Evolutionary conservation across 306 rosid genomes (phyloP), one percentile per base, ranked within the genome.

Genomic region (Quercus cerris): DNA sequence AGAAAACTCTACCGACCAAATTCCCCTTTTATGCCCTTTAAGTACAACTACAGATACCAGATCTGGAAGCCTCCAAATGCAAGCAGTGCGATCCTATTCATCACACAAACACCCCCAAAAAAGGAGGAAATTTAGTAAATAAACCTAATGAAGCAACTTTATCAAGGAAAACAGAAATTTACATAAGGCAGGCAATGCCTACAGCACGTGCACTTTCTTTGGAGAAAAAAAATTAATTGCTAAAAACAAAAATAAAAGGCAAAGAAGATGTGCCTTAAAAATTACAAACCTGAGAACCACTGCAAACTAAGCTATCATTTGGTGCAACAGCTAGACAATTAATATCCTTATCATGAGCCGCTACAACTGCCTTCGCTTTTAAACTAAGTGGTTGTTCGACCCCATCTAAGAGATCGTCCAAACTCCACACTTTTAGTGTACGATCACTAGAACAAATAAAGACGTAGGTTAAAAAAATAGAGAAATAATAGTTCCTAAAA

Each of bases 1-100:
- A 87, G 99, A 95, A 87, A 95, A 95, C 81, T 95, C 99, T 31
- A 95, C 99, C 25, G 90, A 89, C 99, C 99, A 95, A 81, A 95
- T 84, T 74, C 97, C 99, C 83, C 97, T 90, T 88, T 91, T 95
- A 84, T 95, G 99, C 75, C 99, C 99, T 84, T 83, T 91, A 77
- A 95, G 88, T 76, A 84, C 92, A 86, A 84, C 90, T 58, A 83
- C 88, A 14, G 86, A 81, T 58, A 93, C 94, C 22, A 95, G 89
- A 88, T 90, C 98, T 51, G 97, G 98, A 82, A 95, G 99, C 83
- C 90, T 90, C 99, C 99, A 95, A 28, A 95, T 87, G 87, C 92
- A 85, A 80, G 99, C 99, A 74, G 97, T 95, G 44, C 95, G 97
- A 86, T 95, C 99, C 99, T 95, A 85, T 75, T 31, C 52, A 67